Evolutionary conservation across 495 filamentous ascomycete species (phyloP), one percentile per base, ranked within the genome.

Genomic region (Halenospora varia): DNA sequence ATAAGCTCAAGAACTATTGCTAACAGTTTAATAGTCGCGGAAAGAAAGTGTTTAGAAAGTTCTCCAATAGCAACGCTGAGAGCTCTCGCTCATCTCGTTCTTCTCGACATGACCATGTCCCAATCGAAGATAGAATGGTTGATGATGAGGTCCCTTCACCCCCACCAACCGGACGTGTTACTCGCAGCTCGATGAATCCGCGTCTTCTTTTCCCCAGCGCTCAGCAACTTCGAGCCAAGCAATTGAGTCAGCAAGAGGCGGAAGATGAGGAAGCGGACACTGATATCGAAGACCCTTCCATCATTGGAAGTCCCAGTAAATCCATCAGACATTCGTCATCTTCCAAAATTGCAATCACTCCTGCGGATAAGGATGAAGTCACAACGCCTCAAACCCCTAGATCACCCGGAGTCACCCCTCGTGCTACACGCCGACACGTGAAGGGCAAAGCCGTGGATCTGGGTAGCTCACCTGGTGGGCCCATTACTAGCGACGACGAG

Each of bases 21-120:
- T 63, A 62, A 71, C 76, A 68, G 74, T 59, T 46, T 25, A 56
- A 59, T 56, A 97, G 93, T 71, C 94, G 94, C 61, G 94, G 94
- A 65, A 92, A 90, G 79, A 91, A 88, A 68, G 76, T 90, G 47
- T 96, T 92, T 77, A 84, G 81, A 62, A 84, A 82, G 59, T 88
- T 86, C 62, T 66, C 68, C 8, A 4, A 35, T 4, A 35, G 6
- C 4, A 71, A 76, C 0, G 60, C 59, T 46, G 48, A n/a, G n/a
- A n/a, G n/a, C n/a, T n/a, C n/a, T n/a, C n/a, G n/a, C n/a, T n/a
- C n/a, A n/a, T n/a, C 60, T 23, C 71, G 17, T 54, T 64, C 23
- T 62, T 60, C 13, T 1, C 20, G n/a, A 8, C 18, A 6, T 45
- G 11, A 15, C 3, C 11, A 15, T 53, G 50, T n/a, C 22, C 13